Evolutionary conservation across 306 rosid species (phyloP), one percentile per base, ranked within the genome.

Genomic region (Prunus kanzakura): DNA sequence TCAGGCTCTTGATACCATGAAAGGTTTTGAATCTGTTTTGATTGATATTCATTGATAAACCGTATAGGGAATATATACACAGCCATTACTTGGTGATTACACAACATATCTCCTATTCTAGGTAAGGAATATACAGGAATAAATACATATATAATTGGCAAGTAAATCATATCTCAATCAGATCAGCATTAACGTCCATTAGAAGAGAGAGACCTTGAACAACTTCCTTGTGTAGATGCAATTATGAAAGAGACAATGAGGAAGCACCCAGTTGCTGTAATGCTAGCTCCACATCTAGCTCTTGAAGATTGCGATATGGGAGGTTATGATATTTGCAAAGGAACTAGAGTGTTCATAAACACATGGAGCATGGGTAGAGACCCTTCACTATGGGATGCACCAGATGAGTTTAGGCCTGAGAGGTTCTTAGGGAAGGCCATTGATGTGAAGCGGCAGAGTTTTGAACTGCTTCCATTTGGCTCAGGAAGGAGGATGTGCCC

Each of bases 401-500:
- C 86, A 2, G 76, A 75, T 30, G 79, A 76, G 64, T 79, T 83
- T 45, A 10, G 65, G 0, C 86, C 84, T 0, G 86, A 83, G 19
- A 79, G 86, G 67, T 83, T 83, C 77, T 11, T 79, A 30, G 83
- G 61, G 45, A 71, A 64, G 19, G 52, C 23, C 5, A 67, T 79
- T 43, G 87, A 79, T 72, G 79, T 76, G 43, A 80, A 64, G 64
- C 82, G 87, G 38, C 84, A 84, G 18, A 35, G 67, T 63, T 84
- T 80, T 29, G 80, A 80, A 72, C 25, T 84, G 29, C 38, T 84
- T 35, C 87, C 87, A 32, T 84, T 84, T 75, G 80, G 87, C 18
- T 79, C 79, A 10, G 84, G 87, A n/a, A 69, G 80, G 51, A 80
- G 87, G 76, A 84, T 76, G 73, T 75, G 80, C 61, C 84, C 84